These are phyloP conservation scores for Gracilaria gracilis DNA, from an alignment of 23 red algal species.

Conservation along the genomic window DNA sequence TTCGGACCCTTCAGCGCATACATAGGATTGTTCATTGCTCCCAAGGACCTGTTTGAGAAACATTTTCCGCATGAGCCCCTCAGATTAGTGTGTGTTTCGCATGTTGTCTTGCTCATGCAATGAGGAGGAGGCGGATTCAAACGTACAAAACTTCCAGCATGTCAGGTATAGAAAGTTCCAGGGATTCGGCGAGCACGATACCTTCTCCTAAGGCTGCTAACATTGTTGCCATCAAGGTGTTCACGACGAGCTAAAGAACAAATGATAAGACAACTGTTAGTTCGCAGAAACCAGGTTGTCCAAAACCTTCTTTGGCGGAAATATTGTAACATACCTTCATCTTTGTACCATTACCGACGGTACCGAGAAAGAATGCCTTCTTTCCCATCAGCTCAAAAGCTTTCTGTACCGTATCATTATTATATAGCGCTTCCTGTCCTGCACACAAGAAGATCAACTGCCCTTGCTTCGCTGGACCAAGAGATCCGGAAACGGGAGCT, in stretches of 20 bases:
- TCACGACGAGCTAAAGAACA: conserved; percentile 67
- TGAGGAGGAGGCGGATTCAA: neutral
- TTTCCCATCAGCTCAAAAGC: conserved; percentile 86
- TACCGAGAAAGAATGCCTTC: conserved; percentile 73
- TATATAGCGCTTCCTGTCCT: conserved; percentile 67
- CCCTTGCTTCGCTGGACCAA: conserved; percentile 82
- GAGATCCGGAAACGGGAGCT: conserved; percentile 90
- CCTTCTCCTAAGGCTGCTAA: conserved; percentile 84
- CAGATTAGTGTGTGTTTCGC: conserved; percentile 10
- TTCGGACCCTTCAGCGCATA: conserved; percentile 89
- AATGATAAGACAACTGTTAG: neutral
- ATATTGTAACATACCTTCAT: conserved; percentile 82
- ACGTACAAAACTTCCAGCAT: conserved; percentile 83
- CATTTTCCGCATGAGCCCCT: neutral
- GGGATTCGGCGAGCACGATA: conserved; percentile 72
- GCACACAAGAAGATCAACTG: conserved; percentile 83
- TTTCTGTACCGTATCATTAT: conserved; percentile 21
- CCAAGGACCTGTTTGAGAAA: conserved; percentile 55
- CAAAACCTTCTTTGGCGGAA: neutral
- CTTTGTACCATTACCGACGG: conserved; percentile 77
- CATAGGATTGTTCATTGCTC: conserved; percentile 91
- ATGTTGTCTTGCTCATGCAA: neutral
- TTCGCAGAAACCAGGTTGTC: too few species aligned
- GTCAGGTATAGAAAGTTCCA: conserved; percentile 59
- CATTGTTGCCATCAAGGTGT: conserved; percentile 90